Conservation (phyloP, 2,329 filamentous ascomycete genomes). For the Sordariomycetes sp. region DNA sequence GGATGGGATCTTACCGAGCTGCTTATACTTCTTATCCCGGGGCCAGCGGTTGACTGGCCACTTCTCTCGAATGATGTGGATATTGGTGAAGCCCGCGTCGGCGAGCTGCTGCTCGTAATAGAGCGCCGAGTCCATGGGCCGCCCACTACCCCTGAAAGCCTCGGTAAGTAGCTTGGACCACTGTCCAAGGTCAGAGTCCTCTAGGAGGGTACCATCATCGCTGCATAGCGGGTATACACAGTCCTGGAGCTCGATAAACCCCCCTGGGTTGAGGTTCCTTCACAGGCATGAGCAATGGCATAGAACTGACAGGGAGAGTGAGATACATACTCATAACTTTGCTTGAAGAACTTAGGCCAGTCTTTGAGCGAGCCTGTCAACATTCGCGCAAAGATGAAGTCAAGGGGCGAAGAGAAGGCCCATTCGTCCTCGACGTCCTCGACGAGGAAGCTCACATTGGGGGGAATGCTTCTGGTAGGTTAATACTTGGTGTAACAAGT, state of each 20-base stretch:
- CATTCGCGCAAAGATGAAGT: constrained; percentile 23
- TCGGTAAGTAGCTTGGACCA: constrained; percentile 17
- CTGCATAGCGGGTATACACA: constrained; percentile 13
- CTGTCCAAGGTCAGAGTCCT: constrained; percentile 12
- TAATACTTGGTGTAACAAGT: not conserved
- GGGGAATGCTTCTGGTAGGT: constrained; percentile 21
- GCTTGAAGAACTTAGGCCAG: constrained; percentile 19
- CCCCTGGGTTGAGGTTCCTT: constrained; percentile 16
- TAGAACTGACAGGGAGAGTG: not conserved
- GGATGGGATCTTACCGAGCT: constrained; percentile 22
- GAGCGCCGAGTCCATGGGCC: constrained; percentile 14
- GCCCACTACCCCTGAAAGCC: constrained; percentile 15
- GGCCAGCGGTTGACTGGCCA: constrained; percentile 39
- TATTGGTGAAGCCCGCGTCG: constrained; percentile 38
- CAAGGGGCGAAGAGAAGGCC: constrained; percentile 22
- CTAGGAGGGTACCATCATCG: constrained; percentile 17
- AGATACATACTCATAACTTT: constrained; percentile 16
- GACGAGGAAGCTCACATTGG: constrained; percentile 33
- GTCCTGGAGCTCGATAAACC: constrained; percentile 20
- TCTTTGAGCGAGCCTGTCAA: constrained; percentile 15
- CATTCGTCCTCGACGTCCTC: constrained; percentile 28
- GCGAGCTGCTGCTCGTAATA: constrained; percentile 23
- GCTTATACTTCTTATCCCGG: constrained; percentile 33
- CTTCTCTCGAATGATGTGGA: constrained; percentile 31
- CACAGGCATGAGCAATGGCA: not conserved